A percentile compares a stretch with the other conserved stretches of the same genome.
Conservation (phyloP, 1,284 basidiomycete genomes). For the Crocinoboletus sp. region DNA sequence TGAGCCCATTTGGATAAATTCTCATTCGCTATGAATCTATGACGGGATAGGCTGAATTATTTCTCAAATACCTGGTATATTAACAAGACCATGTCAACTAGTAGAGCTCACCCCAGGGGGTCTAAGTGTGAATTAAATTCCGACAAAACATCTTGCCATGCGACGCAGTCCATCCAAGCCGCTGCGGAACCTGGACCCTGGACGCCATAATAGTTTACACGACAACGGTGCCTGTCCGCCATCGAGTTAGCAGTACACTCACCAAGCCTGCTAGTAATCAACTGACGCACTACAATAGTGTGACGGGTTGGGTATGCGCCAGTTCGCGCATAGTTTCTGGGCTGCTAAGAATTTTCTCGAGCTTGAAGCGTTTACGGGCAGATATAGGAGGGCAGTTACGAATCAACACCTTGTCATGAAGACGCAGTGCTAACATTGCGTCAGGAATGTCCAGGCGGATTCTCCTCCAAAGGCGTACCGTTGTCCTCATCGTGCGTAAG, state of each 20-base stretch:
- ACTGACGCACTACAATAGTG: slow-evolving; percentile 7
- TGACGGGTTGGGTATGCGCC: slow-evolving; percentile 15
- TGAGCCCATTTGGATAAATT: slow-evolving; percentile 20
- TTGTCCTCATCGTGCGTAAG: slow-evolving; percentile 69
- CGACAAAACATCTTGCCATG: neutral
- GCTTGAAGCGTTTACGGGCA: slow-evolving; percentile 65
- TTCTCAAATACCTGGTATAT: slow-evolving; percentile 9
- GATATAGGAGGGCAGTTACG: slow-evolving; percentile 77
- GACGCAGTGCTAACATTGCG: slow-evolving; percentile 47
- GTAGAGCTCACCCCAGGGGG: slow-evolving; percentile 14
- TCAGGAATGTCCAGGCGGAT: slow-evolving; percentile 11
- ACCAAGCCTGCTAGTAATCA: neutral
- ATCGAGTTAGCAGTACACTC: neutral
- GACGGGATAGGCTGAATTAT: slow-evolving; percentile 2
- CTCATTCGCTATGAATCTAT: neutral
- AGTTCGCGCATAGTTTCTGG: slow-evolving; percentile 57
- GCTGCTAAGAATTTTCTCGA: slow-evolving; percentile 62
- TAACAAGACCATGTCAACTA: slow-evolving; percentile 10
- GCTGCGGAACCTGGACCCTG: neutral
- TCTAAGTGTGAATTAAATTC: neutral
- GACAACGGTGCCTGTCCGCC: too few relatives aligned
- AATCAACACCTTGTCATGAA: slow-evolving; percentile 67
- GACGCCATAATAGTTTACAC: too few relatives aligned
- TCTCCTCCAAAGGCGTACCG: slow-evolving; percentile 38
- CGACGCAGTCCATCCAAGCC: neutral